Conservation (phyloP, 345 rosid species). For the Ailanthus altissimus region DNA sequence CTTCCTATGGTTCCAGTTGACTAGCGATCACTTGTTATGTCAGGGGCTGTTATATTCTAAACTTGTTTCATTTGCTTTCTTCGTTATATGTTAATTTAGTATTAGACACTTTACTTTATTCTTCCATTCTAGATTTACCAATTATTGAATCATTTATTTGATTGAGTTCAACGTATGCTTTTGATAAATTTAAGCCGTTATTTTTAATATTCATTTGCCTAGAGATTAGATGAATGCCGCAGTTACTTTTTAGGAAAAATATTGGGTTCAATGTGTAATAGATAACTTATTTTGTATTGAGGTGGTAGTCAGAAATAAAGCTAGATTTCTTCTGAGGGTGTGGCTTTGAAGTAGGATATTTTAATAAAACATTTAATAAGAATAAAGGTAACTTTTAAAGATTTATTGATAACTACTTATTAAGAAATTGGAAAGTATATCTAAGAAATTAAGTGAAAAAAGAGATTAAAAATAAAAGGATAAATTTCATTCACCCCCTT, state of each 20-base stretch:
- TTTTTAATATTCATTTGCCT: not conserved
- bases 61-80: conserved; percentile 1
- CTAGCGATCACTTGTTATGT: not conserved
- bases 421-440: too few relatives aligned
- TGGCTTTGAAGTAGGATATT: too few relatives aligned
- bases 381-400: too few relatives aligned
- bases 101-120: not conserved
- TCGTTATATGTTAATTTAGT: not conserved
- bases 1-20: not conserved
- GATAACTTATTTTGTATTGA: too few relatives aligned
- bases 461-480: too few relatives aligned
- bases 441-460: too few relatives aligned
- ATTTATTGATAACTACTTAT: too few relatives aligned
- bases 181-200: not conserved
- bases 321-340: too few relatives aligned
- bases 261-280: not conserved
- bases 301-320: too few relatives aligned
- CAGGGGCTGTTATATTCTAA: not conserved
- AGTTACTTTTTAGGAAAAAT: not conserved
- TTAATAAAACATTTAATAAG: too few relatives aligned
- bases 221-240: not conserved
- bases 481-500: too few relatives aligned
- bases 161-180: not conserved
- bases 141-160: not conserved
- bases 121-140: not conserved